A percentile compares a stretch with the other conserved stretches of the same genome.
phyloP scores from a whole-genome alignment of 2,329 filamentous ascomycete species.

The Orbilia brochopaga region DNA sequence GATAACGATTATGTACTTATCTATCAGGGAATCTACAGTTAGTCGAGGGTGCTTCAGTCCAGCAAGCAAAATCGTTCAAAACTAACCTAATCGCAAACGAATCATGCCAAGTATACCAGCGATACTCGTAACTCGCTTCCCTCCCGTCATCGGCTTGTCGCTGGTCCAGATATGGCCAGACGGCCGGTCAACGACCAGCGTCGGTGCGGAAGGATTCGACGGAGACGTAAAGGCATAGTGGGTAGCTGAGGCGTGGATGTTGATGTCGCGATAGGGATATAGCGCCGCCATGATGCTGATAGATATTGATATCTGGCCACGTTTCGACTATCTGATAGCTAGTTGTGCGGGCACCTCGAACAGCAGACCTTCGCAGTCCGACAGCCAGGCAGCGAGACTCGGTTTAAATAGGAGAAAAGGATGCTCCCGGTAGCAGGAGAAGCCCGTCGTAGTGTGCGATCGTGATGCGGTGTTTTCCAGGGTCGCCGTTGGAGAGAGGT shows the following conservation, averaged over 20 bases:
- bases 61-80: constrained; percentile 36
- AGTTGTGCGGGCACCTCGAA: constrained; percentile 1
- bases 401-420: neutral
- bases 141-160: constrained; percentile 75
- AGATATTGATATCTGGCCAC: constrained; percentile 48
- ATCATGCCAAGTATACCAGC: constrained; percentile 93
- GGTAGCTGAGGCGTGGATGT: constrained; percentile 87
- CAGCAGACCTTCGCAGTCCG: neutral
- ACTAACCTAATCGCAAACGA: constrained; percentile 83
- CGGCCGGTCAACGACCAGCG: constrained; percentile 86
- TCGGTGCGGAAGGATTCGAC: constrained; percentile 85
- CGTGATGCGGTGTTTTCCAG: neutral
- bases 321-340: constrained; percentile 24
- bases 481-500: neutral
- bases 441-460: neutral
- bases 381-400: neutral
- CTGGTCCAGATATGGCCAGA: constrained; percentile 87
- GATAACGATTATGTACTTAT: constrained; percentile 97
- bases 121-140: constrained; percentile 89
- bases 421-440: neutral
- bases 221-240: constrained; percentile 97
- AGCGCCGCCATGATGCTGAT: constrained; percentile 63
- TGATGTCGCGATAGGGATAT: constrained; percentile 91
- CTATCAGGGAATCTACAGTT: constrained; percentile 57
- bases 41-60: constrained; percentile 21